Evolutionary conservation across 2,329 filamentous ascomycete species (phyloP), one percentile per base, ranked within the genome.

Genomic region (Colletotrichum godetiae): DNA sequence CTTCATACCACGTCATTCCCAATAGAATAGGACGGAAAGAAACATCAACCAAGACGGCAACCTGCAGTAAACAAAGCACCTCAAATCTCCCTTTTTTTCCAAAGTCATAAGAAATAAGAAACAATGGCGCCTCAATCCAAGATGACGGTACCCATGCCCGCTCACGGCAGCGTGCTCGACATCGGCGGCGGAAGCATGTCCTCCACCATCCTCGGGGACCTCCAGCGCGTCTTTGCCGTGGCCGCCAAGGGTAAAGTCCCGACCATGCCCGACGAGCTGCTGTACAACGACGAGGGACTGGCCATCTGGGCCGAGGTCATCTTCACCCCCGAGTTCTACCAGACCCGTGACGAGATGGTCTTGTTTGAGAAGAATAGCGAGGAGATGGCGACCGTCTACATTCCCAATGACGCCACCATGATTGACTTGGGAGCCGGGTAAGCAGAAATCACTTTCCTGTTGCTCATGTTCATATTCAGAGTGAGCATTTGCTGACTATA

Each of bases 391-490:
- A 67, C 67, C 22, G 76, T 75, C 13, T 72, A 82, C 33, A 69
- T 78, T 24, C 72, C 77, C 12, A 13, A 73, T 1, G 79, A 79
- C 13, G 78, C 81, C 49, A 82, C 81, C 53, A 78, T 85, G 73
- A 76, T 85, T 67, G 84, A 85, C 72, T 79, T 85, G 33, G 84
- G 84, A 73, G 83, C 83, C 22, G 84, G 84, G 83, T 85, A 76
- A 80, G 83, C 42, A 63, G 27, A 73, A 61, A 35, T n/a, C 65
- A 8, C 15, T 42, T n/a, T 15, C 6, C 46, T 22, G 7, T n/a
- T 11, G 2, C 22, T 15, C 6, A 24, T 13, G 2, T 12, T 15
- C 4, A 29, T 7, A 33, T 13, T 24, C 2, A 22, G 10, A 12
- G 22, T 60, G 15, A 6, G 1, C 12, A 60, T 15, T 27, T 11